Base-by-base conservation (phyloP, 1,284 basidiomycete species). In the Cerioporus squamosus region DNA sequence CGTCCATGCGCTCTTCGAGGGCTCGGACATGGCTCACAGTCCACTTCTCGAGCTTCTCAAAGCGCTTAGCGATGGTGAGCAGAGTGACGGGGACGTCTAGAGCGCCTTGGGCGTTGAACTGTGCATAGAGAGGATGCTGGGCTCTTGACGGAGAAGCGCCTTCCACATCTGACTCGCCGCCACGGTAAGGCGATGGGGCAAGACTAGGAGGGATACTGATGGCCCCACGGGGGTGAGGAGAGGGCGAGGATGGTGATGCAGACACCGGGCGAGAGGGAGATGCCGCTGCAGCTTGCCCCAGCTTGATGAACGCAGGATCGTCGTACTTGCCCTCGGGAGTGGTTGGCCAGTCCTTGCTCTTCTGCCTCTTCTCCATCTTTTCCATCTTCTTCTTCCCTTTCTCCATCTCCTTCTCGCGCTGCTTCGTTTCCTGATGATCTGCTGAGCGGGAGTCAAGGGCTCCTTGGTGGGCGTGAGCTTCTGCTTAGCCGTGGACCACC, bases 21-120 rank as follows among this genome's bases (percentile, higher is more conserved):
- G 91, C 90, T 50, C 91, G 86, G 2, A 91, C 90, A 65, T 93
- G 90, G 5, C 87, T 84, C 0, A 93, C 89, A 0, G 89, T 87
- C 90, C 90, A 93, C 62, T 87, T 87, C 69, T 93, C 90, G n/a
- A 93, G 80, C 68, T 93, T 93, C 71, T 93, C 91, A 59, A 93
- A 93, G 8, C 88, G 81, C 57, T 82, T 82, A 8, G 86, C 86
- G 43, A 90, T 83, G 10, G 81, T 82, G 17, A 93, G 74, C 2
- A 93, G 74, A 0, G 91, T 92, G 2, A 81, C 84, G 14, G 86
- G 81, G 8, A 91, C 75, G 66, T 93, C 91, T 5, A 93, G 75
- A 0, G 83, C 81, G 4, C 91, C 90, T 49, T 87, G 81, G 2
- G 81, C 62, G 31, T 82, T 84, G 70, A 91, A 92, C 53, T 89